Percentiles rank a stretch among this genome's conserved stretches.
Evolutionary conservation across 1,284 basidiomycete genomes (phyloP).

Genomic region (Moniliophthora roreri): DNA sequence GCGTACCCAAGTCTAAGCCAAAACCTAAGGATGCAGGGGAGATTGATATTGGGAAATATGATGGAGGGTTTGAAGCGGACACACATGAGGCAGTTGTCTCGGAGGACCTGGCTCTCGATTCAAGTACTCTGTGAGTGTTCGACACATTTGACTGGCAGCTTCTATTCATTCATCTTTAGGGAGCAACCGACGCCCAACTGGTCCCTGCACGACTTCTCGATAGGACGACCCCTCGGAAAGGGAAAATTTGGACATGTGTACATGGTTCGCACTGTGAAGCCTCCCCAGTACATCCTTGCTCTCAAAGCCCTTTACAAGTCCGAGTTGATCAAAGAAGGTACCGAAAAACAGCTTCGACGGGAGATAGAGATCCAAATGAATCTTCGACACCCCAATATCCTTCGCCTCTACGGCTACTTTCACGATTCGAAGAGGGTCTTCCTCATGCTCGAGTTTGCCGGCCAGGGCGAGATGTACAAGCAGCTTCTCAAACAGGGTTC

Average conservation of each 20-base stretch:
- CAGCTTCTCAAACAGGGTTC: conserved; percentile 77
- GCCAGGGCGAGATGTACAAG: conserved; percentile 80
- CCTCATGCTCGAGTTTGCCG: conserved; percentile 67
- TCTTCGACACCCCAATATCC: conserved; percentile 92
- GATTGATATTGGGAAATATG: conserved; percentile 83
- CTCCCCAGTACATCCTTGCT: conserved; percentile 91
- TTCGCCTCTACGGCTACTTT: conserved; percentile 76
- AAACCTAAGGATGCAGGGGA: conserved; percentile 17
- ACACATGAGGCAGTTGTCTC: conserved; percentile 74
- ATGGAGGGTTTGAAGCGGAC: conserved; percentile 86
- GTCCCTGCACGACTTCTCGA: conserved; percentile 86
- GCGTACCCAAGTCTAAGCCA: conserved; percentile 18
- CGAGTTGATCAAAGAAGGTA: conserved; percentile 47
- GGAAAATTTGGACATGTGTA: conserved; percentile 99
- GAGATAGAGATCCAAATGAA: conserved; percentile 99
- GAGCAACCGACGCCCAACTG: conserved; percentile 76
- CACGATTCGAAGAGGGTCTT: conserved; percentile 69
- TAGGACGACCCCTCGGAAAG: conserved; percentile 94
- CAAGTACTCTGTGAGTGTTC: conserved; percentile 57
- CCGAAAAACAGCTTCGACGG: conserved; percentile 69
- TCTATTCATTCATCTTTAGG: conserved; percentile 30
- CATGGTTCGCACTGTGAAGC: conserved; percentile 90
- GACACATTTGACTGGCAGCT: not conserved
- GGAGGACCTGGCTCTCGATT: conserved; percentile 75
- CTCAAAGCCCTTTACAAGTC: conserved; percentile 97